Percentiles rank a stretch among this genome's conserved stretches.
Conservation (phyloP, 2,329 filamentous ascomycete species). For the Epichloe brachyelytri region DNA sequence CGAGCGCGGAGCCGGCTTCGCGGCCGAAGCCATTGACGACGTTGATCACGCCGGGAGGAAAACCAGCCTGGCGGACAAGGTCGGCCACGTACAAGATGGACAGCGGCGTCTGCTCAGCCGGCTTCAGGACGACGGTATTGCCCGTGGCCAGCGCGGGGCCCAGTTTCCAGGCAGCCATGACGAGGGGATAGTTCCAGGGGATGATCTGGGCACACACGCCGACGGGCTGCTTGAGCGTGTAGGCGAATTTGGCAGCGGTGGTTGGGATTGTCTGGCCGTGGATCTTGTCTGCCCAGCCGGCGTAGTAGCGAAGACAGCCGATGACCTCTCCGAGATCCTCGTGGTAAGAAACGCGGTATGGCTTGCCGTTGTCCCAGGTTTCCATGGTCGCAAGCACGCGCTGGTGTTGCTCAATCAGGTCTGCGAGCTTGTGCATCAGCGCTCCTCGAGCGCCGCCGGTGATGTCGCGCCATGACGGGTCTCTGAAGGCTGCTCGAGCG, state of each 20-base stretch:
- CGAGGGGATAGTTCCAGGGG: slow-evolving; percentile 56
- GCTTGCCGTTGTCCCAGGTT: slow-evolving; percentile 69
- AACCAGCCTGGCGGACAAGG: slow-evolving; percentile 59
- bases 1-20: slow-evolving; percentile 55
- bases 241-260: slow-evolving; percentile 54
- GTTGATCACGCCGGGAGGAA: slow-evolving; percentile 67
- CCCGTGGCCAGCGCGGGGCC: slow-evolving; percentile 56
- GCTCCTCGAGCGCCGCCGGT: slow-evolving; percentile 52
- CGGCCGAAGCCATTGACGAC: slow-evolving; percentile 59
- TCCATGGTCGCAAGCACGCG: slow-evolving; percentile 40
- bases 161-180: slow-evolving; percentile 51
- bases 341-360: slow-evolving; percentile 50
- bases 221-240: slow-evolving; percentile 63
- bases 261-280: slow-evolving; percentile 65
- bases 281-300: slow-evolving; percentile 68
- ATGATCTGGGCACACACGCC: slow-evolving; percentile 66
- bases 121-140: slow-evolving; percentile 51
- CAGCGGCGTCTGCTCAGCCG: slow-evolving; percentile 54
- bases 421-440: slow-evolving; percentile 57
- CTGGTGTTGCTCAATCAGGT: slow-evolving; percentile 53
- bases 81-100: slow-evolving; percentile 52
- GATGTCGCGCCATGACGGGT: slow-evolving; percentile 56
- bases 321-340: slow-evolving; percentile 45
- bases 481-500: slow-evolving; percentile 55
- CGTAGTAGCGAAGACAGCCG: slow-evolving; percentile 55